Evolutionary conservation across 805 yeast genomes (phyloP).

Genomic region (Saturnispora zaruensis): DNA sequence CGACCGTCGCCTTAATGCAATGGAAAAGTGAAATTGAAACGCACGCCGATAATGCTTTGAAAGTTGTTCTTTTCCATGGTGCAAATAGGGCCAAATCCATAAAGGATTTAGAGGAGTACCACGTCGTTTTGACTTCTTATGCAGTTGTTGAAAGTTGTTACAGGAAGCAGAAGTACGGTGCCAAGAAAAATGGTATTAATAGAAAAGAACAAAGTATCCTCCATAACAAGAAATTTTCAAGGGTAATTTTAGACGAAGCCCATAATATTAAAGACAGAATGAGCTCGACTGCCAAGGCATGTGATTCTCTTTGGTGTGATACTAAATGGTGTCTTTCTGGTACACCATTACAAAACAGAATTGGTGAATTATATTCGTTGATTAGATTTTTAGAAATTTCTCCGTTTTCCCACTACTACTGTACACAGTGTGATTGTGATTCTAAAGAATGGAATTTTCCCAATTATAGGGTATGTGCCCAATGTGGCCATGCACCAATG

Average conservation of each 20-base stretch:
- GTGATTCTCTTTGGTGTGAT: constrained; percentile 58
- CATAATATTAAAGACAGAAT: constrained; percentile 95
- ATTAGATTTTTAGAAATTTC: constrained; percentile 74
- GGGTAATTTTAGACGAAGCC: constrained; percentile 93
- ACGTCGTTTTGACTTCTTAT: constrained; percentile 86
- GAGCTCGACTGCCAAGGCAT: constrained; percentile 89
- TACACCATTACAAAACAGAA: constrained; percentile 92
- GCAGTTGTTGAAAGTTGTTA: constrained; percentile 83
- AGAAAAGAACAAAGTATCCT: constrained; percentile 70
- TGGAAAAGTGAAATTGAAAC: constrained; percentile 90
- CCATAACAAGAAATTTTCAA: constrained; percentile 66
- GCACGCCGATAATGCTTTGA: constrained; percentile 67
- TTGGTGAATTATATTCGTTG: constrained; percentile 92
- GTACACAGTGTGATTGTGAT: constrained; percentile 86
- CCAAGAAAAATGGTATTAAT: constrained; percentile 59
- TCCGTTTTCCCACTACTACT: constrained; percentile 84
- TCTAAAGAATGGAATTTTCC: constrained; percentile 79
- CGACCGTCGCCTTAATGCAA: constrained; percentile 97
- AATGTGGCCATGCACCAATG: constrained; percentile 90
- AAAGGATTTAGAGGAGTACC: constrained; percentile 51
- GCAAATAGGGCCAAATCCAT: constrained; percentile 57
- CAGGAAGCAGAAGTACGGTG: constrained; percentile 77
- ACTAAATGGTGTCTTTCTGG: constrained; percentile 92
- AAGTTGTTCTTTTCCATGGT: constrained; percentile 76
- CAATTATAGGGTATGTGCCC: constrained; percentile 75